Percentiles rank a stretch among this genome's conserved stretches.
phyloP scores from a whole-genome alignment of 352 stramenopile genomes.

The Peronospora destructor region DNA sequence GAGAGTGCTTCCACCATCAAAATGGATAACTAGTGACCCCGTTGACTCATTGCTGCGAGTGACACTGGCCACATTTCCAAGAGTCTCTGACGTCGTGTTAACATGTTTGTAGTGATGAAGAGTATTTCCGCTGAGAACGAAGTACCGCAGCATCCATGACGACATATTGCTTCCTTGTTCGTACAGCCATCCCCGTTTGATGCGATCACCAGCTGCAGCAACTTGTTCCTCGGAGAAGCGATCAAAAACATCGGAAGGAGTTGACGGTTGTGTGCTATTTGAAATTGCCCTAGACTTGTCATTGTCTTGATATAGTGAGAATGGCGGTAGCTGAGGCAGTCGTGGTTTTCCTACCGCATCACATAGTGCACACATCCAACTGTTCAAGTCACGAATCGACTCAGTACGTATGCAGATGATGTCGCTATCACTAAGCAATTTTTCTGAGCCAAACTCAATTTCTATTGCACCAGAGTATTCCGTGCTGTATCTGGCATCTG shows the following conservation, averaged over 20 bases:
- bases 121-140: constrained; percentile 43
- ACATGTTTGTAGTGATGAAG: constrained; percentile 52
- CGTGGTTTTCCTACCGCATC: constrained; percentile 32
- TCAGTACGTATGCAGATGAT: constrained; percentile 41
- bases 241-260: constrained; percentile 6
- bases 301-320: constrained; percentile 12
- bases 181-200: constrained; percentile 58
- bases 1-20: constrained; percentile 39
- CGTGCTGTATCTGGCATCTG: constrained; percentile 41
- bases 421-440: constrained; percentile 19
- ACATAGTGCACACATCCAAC: constrained; percentile 53
- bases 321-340: constrained; percentile 18
- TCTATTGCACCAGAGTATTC: constrained; percentile 31
- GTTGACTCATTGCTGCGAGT: constrained; percentile 24
- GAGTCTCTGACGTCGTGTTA: constrained; percentile 28
- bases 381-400: constrained; percentile 35
- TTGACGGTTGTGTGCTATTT: constrained; percentile 7
- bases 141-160: constrained; percentile 67
- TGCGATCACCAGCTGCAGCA: background rate
- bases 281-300: constrained; percentile 3
- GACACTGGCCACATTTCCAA: constrained; percentile 48
- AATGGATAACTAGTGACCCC: constrained; percentile 39
- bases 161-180: constrained; percentile 39
- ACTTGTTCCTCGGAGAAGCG: constrained; percentile 8
- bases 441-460: constrained; percentile 49